Conservation (phyloP, 2,329 filamentous ascomycete genomes). For the Saccharata proteae region DNA sequence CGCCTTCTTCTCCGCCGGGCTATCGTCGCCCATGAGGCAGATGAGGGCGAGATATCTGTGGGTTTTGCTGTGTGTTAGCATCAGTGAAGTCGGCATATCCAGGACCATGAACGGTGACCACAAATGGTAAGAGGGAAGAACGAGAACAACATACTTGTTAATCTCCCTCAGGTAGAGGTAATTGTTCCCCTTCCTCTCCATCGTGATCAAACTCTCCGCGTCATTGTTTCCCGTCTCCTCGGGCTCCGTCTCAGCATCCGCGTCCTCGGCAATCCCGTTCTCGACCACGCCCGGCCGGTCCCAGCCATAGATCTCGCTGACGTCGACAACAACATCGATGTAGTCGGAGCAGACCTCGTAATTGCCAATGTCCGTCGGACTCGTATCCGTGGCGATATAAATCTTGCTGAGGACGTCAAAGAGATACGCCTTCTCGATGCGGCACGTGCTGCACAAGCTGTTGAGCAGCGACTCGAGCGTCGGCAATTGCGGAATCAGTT, state of each 20-base stretch:
- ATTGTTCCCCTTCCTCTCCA: slow-evolving; percentile 46
- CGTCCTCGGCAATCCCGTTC: slow-evolving; percentile 14
- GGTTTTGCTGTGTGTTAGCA: not conserved
- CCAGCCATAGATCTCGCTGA: slow-evolving; percentile 90
- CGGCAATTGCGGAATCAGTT: slow-evolving; percentile 84
- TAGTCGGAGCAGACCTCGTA: slow-evolving; percentile 99
- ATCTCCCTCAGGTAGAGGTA: slow-evolving; percentile 55
- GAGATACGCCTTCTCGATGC: slow-evolving; percentile 95
- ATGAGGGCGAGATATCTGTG: slow-evolving; percentile 63
- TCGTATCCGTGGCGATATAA: slow-evolving; percentile 92
- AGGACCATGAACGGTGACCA: not conserved
- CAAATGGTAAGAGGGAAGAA: slow-evolving; percentile 1
- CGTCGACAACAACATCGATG: slow-evolving; percentile 95
- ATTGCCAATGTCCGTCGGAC: slow-evolving; percentile 84
- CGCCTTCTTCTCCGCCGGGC: slow-evolving; percentile 71
- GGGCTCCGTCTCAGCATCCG: slow-evolving; percentile 10
- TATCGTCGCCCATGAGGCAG: slow-evolving; percentile 73
- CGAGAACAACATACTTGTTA: slow-evolving; percentile 44
- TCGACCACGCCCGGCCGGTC: slow-evolving; percentile 34
- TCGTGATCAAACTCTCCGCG: slow-evolving; percentile 50
- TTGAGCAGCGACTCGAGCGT: slow-evolving; percentile 91
- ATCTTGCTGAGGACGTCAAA: slow-evolving; percentile 98
- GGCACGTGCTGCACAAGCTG: slow-evolving; percentile 82
- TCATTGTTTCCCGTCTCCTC: slow-evolving; percentile 35
- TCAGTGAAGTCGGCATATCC: too few species aligned